These are phyloP conservation scores for Perkinsus chesapeaki DNA, from an alignment of 169 alveolate genomes.

Conservation along the genomic window DNA sequence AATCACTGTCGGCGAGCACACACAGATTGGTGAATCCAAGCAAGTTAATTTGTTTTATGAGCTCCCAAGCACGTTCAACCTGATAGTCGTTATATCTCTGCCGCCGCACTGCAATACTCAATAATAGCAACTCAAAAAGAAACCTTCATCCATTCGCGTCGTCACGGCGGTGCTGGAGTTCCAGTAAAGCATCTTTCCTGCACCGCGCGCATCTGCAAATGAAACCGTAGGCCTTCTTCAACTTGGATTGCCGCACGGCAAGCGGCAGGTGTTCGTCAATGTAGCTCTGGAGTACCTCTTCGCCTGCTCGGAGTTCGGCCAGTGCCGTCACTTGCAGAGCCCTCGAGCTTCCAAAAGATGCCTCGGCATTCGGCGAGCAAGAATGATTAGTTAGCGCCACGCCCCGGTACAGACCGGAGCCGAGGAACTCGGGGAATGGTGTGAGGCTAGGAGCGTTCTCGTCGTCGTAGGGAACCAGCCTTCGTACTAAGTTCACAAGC, in stretches of 20 bases:
- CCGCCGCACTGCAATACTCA: too few species aligned
- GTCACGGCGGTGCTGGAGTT: not conserved
- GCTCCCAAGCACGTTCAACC: too few species aligned
- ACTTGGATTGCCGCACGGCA: not conserved
- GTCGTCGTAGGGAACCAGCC: not conserved
- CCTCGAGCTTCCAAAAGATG: not conserved
- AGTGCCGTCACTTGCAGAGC: not conserved
- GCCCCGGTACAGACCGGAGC: not conserved
- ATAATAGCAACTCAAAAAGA: too few species aligned
- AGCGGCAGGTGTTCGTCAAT: not conserved
- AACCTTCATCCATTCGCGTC: too few species aligned
- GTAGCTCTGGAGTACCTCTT: not conserved
- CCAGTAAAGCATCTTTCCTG: not conserved
- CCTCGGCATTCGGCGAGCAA: not conserved
- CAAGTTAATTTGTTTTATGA: too few species aligned
- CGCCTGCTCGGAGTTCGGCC: not conserved
- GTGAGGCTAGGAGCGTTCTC: not conserved
- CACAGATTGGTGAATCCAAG: too few species aligned
- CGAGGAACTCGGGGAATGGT: not conserved
- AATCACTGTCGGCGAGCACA: too few species aligned
- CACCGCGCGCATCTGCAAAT: not conserved
- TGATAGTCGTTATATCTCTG: too few species aligned
- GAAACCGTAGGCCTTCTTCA: not conserved
- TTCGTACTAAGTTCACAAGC: not conserved
- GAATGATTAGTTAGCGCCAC: not conserved